Base-by-base conservation (phyloP, 83 land plant genomes). In the Picea abies region DNA sequence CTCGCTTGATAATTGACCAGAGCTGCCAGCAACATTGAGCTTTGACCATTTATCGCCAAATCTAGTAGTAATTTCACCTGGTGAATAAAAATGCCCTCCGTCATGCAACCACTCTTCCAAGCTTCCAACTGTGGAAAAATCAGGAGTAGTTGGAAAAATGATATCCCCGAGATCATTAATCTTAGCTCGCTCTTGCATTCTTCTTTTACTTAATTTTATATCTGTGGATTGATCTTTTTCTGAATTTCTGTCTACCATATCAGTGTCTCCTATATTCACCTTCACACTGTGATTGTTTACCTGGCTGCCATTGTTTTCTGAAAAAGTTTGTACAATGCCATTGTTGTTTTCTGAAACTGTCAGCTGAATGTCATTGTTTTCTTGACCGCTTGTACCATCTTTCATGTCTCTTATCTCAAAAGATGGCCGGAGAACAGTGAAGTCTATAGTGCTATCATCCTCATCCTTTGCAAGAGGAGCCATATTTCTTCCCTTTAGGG, bases 81-180 rank as follows among this genome's bases (percentile, higher is more conserved):
- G 52, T 37, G 76, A 71, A 41, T 37, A 37, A 19, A 70, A n/a
- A 39, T 71, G 76, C 3, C 49, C 76, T 41, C 76, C 76, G 20
- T 47, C 49, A 39, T 71, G 37, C 76, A 71, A 41, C 76, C 76
- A 71, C 5, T 71, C 76, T 71, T 47, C 20, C 7, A 71, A 41
- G 52, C 76, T 71, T 71, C 52, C 52, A 41, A 71, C 76, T 71
- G 49, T 52, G 19, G 76, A 19, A 37, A 71, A 71, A 32, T 20
- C 20, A 41, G 52, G 76, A 71, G 22, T 8, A 39, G 52, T 19
- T 39, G 52, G 23, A 47, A 71, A 11, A 20, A n/a, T 71, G 47
- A 71, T 71, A 35, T 22, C 49, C 19, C 52, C 49, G 26, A 41
- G 10, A 37, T 20, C 23, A 71, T 39, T 41, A 7, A 41, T 2